These are phyloP conservation scores for Brassica rapa DNA, from an alignment of 345 rosid genomes.

Conservation along the genomic window DNA sequence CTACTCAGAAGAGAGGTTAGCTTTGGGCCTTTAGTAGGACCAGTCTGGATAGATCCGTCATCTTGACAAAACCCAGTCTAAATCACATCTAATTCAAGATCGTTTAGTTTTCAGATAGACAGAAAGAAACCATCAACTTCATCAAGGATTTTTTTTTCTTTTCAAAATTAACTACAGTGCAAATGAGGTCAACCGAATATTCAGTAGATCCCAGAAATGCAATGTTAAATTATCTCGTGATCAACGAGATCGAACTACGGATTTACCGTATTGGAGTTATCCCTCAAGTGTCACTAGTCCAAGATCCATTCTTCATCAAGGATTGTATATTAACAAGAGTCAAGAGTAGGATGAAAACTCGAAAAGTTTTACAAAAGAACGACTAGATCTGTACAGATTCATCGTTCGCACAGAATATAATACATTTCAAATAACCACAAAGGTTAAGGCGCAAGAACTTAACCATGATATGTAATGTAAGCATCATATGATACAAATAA, in stretches of 20 bases:
- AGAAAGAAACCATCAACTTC: not conserved
- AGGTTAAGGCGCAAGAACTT: slow-evolving; percentile 2
- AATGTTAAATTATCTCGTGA: too few species aligned
- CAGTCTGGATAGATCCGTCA: not conserved
- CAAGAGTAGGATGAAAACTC: too few species aligned
- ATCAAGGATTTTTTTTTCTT: not conserved
- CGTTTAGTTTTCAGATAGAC: not conserved
- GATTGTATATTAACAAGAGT: not conserved
- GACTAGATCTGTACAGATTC: slow-evolving; percentile 24
- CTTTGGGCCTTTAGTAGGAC: not conserved
- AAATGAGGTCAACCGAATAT: too few species aligned
- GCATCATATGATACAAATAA: not conserved
- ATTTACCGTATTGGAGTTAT: too few species aligned
- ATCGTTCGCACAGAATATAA: not conserved
- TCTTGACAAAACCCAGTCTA: not conserved
- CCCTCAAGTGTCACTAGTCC: too few species aligned
- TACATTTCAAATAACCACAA: slow-evolving; percentile 17
- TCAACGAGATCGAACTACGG: too few species aligned
- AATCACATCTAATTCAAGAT: not conserved
- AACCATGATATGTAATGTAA: not conserved
- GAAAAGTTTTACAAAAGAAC: not conserved
- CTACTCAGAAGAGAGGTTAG: not conserved
- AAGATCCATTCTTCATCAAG: not conserved
- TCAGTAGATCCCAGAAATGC: too few species aligned
- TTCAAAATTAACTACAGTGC: too few species aligned